Evolutionary conservation across 148 eudicot species (phyloP).

Genomic region (Nepenthes gracilis): DNA sequence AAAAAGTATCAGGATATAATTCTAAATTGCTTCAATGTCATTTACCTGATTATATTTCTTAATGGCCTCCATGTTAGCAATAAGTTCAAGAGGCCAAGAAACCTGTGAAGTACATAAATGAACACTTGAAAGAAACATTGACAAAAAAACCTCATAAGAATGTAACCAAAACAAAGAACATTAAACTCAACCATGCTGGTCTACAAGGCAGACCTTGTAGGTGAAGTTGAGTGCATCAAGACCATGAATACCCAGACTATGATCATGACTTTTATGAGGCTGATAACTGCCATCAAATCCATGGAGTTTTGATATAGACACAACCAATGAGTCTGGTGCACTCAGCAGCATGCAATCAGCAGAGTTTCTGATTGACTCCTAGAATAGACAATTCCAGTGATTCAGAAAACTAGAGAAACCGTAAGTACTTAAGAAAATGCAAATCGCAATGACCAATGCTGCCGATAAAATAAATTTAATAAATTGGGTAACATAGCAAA

Average conservation of each 20-base stretch:
- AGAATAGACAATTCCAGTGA: conserved; percentile 9
- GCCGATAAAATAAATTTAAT: too few relatives aligned
- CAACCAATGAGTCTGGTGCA: conserved; percentile 76
- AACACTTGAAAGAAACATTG: not conserved
- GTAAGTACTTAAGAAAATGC: not conserved
- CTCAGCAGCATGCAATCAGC: conserved; percentile 74
- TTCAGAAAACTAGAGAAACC: conserved; percentile 5
- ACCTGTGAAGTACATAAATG: conserved; percentile 34
- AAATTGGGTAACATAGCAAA: too few relatives aligned
- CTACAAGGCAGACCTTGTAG: conserved; percentile 48
- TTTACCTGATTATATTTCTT: conserved; percentile 91
- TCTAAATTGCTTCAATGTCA: conserved; percentile 20
- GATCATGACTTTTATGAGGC: conserved; percentile 54
- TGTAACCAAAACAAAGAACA: not conserved
- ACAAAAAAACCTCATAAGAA: conserved; percentile 1
- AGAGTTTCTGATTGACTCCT: conserved; percentile 93
- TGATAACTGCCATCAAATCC: conserved; percentile 37
- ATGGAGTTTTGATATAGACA: conserved; percentile 45
- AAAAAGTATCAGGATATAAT: conserved; percentile 72
- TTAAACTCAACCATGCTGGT: not conserved
- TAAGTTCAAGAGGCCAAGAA: conserved; percentile 94
- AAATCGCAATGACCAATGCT: not conserved
- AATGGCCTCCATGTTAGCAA: conserved; percentile 73
- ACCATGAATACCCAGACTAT: conserved; percentile 53
- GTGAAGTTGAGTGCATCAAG: conserved; percentile 80